Percentiles rank a stretch among this genome's conserved stretches.
These are phyloP conservation scores for Hypoxylon lenormandii DNA, from an alignment of 495 filamentous ascomycete genomes.

Conservation along the genomic window DNA sequence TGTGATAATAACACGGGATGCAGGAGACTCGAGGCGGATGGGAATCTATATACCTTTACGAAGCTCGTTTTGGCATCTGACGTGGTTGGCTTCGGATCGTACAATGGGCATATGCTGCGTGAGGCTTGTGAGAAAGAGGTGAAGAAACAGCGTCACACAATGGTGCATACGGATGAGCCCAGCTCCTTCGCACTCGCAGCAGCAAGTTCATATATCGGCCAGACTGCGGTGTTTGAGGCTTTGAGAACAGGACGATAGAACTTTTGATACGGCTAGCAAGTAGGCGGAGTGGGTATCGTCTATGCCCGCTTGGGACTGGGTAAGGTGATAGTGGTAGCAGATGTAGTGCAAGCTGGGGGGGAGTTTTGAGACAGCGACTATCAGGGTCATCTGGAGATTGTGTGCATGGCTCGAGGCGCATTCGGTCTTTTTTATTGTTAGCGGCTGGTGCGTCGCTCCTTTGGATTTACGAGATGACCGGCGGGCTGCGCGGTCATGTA, in stretches of 20 bases:
- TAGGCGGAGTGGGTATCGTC: constrained; percentile 45
- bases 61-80: constrained; percentile 21
- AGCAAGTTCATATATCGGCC: constrained; percentile 45
- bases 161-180: constrained; percentile 40
- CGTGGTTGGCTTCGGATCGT: constrained; percentile 45
- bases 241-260: constrained; percentile 44
- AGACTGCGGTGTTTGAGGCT: constrained; percentile 51
- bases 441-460: constrained; percentile 28
- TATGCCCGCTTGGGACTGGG: constrained; percentile 48
- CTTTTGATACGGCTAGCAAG: constrained; percentile 39
- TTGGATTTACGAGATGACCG: constrained; percentile 26
- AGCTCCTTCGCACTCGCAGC: constrained; percentile 40
- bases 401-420: constrained; percentile 43
- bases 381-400: constrained; percentile 41
- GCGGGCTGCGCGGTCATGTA: constrained; percentile 42
- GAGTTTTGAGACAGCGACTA: constrained; percentile 51
- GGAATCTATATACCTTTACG: constrained; percentile 46
- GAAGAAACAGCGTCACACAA: constrained; percentile 40
- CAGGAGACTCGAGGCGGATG: constrained; percentile 30
- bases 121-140: constrained; percentile 38
- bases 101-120: constrained; percentile 38
- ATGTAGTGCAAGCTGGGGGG: constrained; percentile 50
- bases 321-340: constrained; percentile 40
- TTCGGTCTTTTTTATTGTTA: constrained; percentile 48
- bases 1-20: constrained; percentile 10